These are phyloP conservation scores for Alternaria triticina DNA, from an alignment of 2,329 filamentous ascomycete species.

Conservation along the genomic window DNA sequence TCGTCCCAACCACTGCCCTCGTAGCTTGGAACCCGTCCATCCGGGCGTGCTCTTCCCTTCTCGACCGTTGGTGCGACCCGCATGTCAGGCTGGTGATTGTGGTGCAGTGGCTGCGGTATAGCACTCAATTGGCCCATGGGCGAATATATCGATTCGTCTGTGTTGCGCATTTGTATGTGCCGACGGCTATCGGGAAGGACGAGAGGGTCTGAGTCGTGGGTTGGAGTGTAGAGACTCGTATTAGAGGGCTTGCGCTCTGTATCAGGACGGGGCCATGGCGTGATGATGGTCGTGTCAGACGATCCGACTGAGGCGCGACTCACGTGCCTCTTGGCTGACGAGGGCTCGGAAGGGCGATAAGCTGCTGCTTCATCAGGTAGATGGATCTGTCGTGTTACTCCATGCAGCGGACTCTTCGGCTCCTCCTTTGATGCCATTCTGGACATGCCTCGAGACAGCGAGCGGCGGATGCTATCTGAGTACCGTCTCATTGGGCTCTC, in stretches of 20 bases:
- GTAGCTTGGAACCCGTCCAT: conserved; percentile 30
- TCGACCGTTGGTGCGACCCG: neutral
- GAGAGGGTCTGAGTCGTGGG: conserved; percentile 24
- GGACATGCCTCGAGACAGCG: conserved; percentile 17
- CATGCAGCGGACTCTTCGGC: conserved; percentile 29
- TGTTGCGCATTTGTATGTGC: neutral
- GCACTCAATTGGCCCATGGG: conserved; percentile 26
- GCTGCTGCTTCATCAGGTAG: conserved; percentile 12
- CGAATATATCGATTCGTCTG: conserved; percentile 12
- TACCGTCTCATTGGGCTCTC: conserved; percentile 29
- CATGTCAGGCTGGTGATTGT: neutral
- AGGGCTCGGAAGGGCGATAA: neutral
- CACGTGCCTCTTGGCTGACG: neutral
- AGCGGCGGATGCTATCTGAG: conserved; percentile 23
- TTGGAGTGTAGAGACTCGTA: conserved; percentile 22
- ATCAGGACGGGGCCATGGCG: conserved; percentile 9
- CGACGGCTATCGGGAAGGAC: neutral
- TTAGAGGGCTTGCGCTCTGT: conserved; percentile 13
- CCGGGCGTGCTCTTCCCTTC: neutral
- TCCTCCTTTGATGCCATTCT: conserved; percentile 12
- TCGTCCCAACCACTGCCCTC: conserved; percentile 29
- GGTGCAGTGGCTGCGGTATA: conserved; percentile 23
- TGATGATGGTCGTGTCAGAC: conserved; percentile 1
- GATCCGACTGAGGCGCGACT: neutral
- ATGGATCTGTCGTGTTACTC: conserved; percentile 25